Base-by-base conservation (phyloP, 202 grass and related monocot genomes). In the Zoysia matrella region DNA sequence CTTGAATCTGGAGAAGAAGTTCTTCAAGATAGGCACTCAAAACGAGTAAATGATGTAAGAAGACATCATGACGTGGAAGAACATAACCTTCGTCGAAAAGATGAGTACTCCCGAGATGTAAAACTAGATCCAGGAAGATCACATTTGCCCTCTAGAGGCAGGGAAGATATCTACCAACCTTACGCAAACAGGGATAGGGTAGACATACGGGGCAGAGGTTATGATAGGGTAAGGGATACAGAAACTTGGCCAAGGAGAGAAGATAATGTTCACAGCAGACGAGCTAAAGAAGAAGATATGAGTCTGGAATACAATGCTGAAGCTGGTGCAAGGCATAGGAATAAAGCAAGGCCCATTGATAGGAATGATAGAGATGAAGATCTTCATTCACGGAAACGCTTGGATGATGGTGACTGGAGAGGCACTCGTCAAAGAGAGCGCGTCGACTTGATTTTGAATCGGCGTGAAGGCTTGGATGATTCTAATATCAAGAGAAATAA, bases 391-490 rank as follows among this genome's bases (percentile, higher is more conserved):
- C 90, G 86, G 79, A 98, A 93, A 81, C 85, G 81, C 65, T 62
- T 90, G 69, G 90, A 95, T 77, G 92, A 88, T 82, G 54, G 82
- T 47, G 92, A 98, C 11, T 90, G 85, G 90, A 98, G 92, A 87
- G 82, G 78, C 43, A 77, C 75, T 83, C 91, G 92, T 77, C 91
- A 90, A 78, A 89, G 89, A 76, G 91, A 94, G 81, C 88, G 80
- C 40, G 80, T 84, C 71, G 89, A 92, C 84, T 44, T 74, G 47
- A 65, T 87, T 83, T 74, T 90, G 67, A 86, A 83, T 78, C 85
- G 72, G 60, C 89, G 72, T 74, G 92, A 92, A 78, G 88, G 47
- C 78, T 85, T 85, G 60, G 89, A 93, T 47, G 89, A 96, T 84
- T 75, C 87, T 74, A 74, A 89, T 73, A 90, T 93, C 57, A 95